These are phyloP conservation scores for Dipsacomyces acuminosporus DNA, from an alignment of 371 early-diverging fungal genomes.

Conservation along the genomic window DNA sequence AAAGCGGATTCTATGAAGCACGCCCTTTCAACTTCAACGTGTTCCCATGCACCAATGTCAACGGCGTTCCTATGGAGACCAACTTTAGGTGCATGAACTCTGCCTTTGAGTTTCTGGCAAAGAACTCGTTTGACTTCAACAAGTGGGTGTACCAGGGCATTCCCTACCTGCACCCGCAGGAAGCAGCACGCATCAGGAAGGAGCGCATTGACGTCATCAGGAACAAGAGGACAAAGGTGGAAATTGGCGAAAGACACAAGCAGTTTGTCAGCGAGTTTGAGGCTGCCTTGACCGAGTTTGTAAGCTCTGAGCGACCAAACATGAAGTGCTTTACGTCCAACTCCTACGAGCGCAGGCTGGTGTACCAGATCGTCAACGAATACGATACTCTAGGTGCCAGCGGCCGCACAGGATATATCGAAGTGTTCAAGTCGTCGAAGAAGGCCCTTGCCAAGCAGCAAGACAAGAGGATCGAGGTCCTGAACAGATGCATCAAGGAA, in stretches of 20 bases:
- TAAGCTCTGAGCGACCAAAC: constrained; percentile 5
- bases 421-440: constrained; percentile 24
- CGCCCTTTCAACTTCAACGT: constrained; percentile 85
- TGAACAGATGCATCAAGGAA: constrained; percentile 34
- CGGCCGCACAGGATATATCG: constrained; percentile 14
- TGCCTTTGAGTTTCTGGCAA: constrained; percentile 72
- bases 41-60: constrained; percentile 65
- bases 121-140: constrained; percentile 79
- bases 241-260: constrained; percentile 55
- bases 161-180: constrained; percentile 63
- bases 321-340: constrained; percentile 26
- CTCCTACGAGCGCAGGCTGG: constrained; percentile 29
- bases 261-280: constrained; percentile 51
- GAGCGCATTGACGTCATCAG: constrained; percentile 47
- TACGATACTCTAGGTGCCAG: constrained; percentile 30
- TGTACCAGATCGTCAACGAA: constrained; percentile 15
- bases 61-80: constrained; percentile 58
- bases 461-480: constrained; percentile 14
- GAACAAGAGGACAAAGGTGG: constrained; percentile 56
- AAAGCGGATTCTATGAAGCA: constrained; percentile 60
- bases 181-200: constrained; percentile 53
- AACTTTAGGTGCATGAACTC: constrained; percentile 64
- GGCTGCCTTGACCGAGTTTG: constrained; percentile 13
- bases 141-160: constrained; percentile 73
- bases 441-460: constrained; percentile 18